Percentiles rank a stretch among this genome's conserved stretches.
Evolutionary conservation across 2,329 filamentous ascomycete species (phyloP).

Genomic region (Monilinia fructigena): DNA sequence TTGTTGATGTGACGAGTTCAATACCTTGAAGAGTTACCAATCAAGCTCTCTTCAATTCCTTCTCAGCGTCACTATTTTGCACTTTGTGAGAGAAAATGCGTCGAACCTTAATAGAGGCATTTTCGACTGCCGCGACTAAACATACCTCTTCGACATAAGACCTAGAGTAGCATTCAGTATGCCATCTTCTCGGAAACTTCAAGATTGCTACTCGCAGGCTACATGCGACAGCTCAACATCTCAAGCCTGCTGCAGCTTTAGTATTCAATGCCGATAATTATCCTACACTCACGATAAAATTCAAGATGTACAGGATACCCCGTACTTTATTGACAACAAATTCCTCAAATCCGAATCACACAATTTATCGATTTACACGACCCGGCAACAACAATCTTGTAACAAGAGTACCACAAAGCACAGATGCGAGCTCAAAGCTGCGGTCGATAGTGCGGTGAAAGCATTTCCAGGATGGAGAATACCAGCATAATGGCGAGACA

Average conservation of each 20-base stretch:
- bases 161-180: slow-evolving; percentile 32
- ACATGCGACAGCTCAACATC: slow-evolving; percentile 56
- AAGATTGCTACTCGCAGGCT: slow-evolving; percentile 51
- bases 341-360: slow-evolving; percentile 67
- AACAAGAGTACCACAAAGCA: slow-evolving; percentile 79
- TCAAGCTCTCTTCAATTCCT: not conserved
- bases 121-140: slow-evolving; percentile 30
- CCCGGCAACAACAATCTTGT: slow-evolving; percentile 81
- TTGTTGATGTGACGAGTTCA: slow-evolving; percentile 2
- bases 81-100: slow-evolving; percentile 34
- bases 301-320: slow-evolving; percentile 65
- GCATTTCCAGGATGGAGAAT: slow-evolving; percentile 72
- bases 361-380: slow-evolving; percentile 79
- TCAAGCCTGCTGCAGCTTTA: slow-evolving; percentile 53
- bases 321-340: slow-evolving; percentile 79
- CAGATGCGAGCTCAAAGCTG: slow-evolving; percentile 72
- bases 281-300: slow-evolving; percentile 72
- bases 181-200: slow-evolving; percentile 32
- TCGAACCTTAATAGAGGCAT: slow-evolving; percentile 36
- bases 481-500: slow-evolving; percentile 73
- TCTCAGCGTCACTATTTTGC: not conserved
- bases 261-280: slow-evolving; percentile 59
- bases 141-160: slow-evolving; percentile 31
- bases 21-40: not conserved
- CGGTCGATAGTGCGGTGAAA: slow-evolving; percentile 71